Base-by-base conservation (phyloP, 371 early-diverging fungal genomes). In the Mucor racemosus region DNA sequence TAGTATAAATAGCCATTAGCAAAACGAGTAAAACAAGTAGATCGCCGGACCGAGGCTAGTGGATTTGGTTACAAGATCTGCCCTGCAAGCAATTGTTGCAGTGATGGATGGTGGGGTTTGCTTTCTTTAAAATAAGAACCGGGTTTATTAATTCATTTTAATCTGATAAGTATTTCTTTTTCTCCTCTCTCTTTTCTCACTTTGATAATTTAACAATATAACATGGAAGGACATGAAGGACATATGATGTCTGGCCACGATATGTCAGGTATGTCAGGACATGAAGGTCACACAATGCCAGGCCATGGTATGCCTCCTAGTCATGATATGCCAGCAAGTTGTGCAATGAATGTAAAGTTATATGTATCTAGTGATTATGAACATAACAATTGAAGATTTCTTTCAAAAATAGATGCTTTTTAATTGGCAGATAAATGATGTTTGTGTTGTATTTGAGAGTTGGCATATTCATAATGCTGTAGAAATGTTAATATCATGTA, bases 371-470 rank as follows among this genome's bases (percentile, higher is more conserved):
- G 26, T 26, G 26, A 26, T 26, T 26, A 26, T 26, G 26, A 3
- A 26, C 26, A 26, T 26, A 3, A 3, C n/a, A 26, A 3, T 26
- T 26, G 26, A 26, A 1, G 3, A 26, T 26, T 26, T 26, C 26
- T 26, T 26, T 26, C 26, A 26, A 26, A 26, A 26, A 26, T 81
- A 90, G 86, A 92, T 92, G 92, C 72, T 88, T 8, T 86, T 91
- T 64, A 92, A 91, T 73, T 92, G 91, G 91, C 76, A 85, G 62
- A 83, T 82, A 10, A 77, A 89, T 60, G 86, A 91, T 73, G 81
- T 91, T 7, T 92, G 92, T 54, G 79, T 92, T 26, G 79, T 92
- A 13, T 89, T 91, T 65, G 81, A 84, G 60, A 89, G 84, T 68
- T 91, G 91, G 92, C 88, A 84, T 58, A 84, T 90, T 62, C 76